A percentile compares a stretch with the other conserved stretches of the same genome.
Evolutionary conservation across 148 eudicot genomes (phyloP).

Genomic region (Amaranthus hypochondriacus): DNA sequence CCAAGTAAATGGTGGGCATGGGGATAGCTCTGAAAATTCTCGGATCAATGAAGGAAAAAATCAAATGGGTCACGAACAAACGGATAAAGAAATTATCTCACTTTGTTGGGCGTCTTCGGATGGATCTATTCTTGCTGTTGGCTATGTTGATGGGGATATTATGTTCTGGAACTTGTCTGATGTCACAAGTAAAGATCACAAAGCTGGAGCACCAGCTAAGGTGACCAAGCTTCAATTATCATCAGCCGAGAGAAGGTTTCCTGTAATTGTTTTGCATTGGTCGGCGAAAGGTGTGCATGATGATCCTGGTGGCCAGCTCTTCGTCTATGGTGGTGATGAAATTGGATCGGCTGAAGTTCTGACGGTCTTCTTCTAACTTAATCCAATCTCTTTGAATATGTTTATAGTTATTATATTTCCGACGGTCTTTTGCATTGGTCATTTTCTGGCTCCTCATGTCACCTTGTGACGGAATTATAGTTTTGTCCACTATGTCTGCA

Average conservation of each 20-base stretch:
- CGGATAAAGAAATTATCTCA: constrained; percentile 78
- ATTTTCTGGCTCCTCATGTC: neutral
- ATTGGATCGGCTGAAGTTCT: constrained; percentile 96
- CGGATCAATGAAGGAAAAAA: constrained; percentile 27
- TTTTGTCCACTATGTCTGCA: neutral
- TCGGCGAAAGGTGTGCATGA: constrained; percentile 35
- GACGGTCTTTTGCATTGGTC: neutral
- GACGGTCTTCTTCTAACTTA: constrained; percentile 52
- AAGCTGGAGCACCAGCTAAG: constrained; percentile 43
- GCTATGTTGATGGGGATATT: constrained; percentile 95
- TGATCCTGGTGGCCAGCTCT: constrained; percentile 65
- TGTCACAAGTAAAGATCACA: constrained; percentile 33
- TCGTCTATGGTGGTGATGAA: constrained; percentile 89
- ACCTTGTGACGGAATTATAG: neutral
- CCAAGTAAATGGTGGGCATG: constrained; percentile 31
- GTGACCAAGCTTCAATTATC: constrained; percentile 72
- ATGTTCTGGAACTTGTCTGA: constrained; percentile 70
- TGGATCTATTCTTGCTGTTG: constrained; percentile 87
- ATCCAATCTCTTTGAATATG: constrained; percentile 9
- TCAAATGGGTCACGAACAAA: constrained; percentile 40
- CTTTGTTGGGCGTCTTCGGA: constrained; percentile 94
- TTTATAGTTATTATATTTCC: neutral
- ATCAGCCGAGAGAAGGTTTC: constrained; percentile 68
- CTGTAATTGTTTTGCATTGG: constrained; percentile 89
- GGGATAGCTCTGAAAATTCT: constrained; percentile 31